phyloP scores from a whole-genome alignment of 257 asterid genomes.

The Solanum pennellii region DNA sequence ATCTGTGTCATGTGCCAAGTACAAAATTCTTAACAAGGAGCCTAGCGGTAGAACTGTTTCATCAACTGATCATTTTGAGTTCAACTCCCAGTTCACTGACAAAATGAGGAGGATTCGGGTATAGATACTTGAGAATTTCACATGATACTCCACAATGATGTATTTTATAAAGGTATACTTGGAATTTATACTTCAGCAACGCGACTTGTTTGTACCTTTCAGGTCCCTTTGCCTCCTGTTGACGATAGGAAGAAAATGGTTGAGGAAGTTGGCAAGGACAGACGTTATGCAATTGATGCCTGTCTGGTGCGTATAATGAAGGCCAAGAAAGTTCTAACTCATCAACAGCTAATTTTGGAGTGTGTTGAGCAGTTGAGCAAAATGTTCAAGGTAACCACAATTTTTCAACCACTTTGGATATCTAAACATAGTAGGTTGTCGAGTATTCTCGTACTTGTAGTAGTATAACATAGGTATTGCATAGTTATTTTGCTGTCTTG shows the following conservation, averaged over 20 bases:
- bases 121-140: neutral
- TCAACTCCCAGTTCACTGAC: slow-evolving; percentile 41
- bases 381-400: slow-evolving; percentile 30
- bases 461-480: neutral
- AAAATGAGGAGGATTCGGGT: slow-evolving; percentile 51
- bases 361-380: slow-evolving; percentile 40
- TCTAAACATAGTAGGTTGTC: neutral
- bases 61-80: slow-evolving; percentile 23
- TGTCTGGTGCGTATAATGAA: slow-evolving; percentile 51
- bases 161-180: neutral
- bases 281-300: slow-evolving; percentile 43
- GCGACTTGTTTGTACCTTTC: neutral
- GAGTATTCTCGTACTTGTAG: neutral
- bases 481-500: neutral
- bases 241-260: slow-evolving; percentile 45
- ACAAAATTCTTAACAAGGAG: slow-evolving; percentile 39
- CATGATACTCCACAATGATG: neutral
- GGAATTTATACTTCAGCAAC: neutral
- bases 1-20: slow-evolving; percentile 47
- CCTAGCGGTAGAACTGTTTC: slow-evolving; percentile 24
- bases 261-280: slow-evolving; percentile 38
- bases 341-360: slow-evolving; percentile 42
- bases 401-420: neutral
- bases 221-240: slow-evolving; percentile 49
- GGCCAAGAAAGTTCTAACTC: slow-evolving; percentile 31